Percentiles rank a stretch among this genome's conserved stretches.
These are phyloP conservation scores for Lithospermum erythrorhizon DNA, from an alignment of 257 asterid genomes.

Conservation along the genomic window DNA sequence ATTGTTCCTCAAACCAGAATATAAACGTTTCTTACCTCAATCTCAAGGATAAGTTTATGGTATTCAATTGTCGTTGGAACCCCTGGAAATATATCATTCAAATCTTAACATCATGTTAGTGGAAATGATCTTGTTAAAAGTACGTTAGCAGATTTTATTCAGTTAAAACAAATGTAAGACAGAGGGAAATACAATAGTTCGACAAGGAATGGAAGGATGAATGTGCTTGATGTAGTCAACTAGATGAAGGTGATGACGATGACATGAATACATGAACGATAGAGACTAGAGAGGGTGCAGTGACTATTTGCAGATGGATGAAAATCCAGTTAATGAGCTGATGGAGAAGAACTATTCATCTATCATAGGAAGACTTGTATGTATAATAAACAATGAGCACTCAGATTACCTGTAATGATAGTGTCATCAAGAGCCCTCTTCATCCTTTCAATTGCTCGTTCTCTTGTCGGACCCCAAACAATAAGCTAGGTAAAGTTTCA, in stretches of 20 bases:
- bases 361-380: background rate
- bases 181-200: background rate
- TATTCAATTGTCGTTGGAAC: slow-evolving; percentile 84
- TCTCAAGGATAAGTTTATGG: slow-evolving; percentile 77
- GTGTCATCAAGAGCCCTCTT: slow-evolving; percentile 96
- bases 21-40: slow-evolving; percentile 38
- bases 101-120: background rate
- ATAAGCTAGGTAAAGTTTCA: slow-evolving; percentile 41
- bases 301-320: background rate
- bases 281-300: background rate
- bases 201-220: background rate
- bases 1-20: background rate
- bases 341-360: background rate
- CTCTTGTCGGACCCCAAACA: slow-evolving; percentile 98
- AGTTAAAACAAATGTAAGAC: background rate
- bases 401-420: slow-evolving; percentile 56
- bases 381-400: background rate
- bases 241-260: background rate
- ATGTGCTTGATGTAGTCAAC: background rate
- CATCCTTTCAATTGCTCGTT: slow-evolving; percentile 90
- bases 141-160: background rate
- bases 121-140: background rate
- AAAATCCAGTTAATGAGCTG: background rate
- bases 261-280: no score
- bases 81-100: slow-evolving; percentile 26